These are phyloP conservation scores for Sporothrix variecibatus DNA, from an alignment of 2,329 filamentous ascomycete species.

Conservation along the genomic window DNA sequence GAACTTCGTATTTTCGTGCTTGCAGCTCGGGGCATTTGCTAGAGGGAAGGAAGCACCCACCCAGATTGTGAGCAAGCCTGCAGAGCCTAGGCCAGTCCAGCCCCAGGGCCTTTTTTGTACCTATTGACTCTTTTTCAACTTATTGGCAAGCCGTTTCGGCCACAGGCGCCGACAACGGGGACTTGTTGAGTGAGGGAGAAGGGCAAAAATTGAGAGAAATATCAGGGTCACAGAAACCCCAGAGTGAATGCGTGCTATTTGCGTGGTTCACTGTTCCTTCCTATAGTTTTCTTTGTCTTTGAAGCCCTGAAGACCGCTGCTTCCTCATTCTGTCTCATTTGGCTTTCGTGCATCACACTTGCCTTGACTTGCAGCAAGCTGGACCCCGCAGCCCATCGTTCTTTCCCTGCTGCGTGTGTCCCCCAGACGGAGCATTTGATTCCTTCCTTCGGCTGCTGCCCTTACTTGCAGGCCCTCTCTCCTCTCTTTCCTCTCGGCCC, in stretches of 20 bases:
- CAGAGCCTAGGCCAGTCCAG: slow-evolving; percentile 6
- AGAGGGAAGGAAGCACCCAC: not conserved
- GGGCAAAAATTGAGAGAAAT: not conserved
- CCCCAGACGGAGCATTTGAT: not conserved
- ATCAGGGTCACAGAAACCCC: not conserved
- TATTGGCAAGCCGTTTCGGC: not conserved
- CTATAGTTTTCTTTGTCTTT: not conserved
- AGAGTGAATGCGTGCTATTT: not conserved
- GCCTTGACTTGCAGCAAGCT: not conserved
- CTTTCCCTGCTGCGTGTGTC: not conserved
- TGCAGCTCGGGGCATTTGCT: not conserved
- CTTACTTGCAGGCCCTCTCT: not conserved
- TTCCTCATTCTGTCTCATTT: not conserved
- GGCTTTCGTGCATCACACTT: not conserved
- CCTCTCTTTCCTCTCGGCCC: not conserved
- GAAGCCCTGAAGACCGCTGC: not conserved
- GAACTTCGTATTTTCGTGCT: slow-evolving; percentile 13
- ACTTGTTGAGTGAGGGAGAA: not conserved
- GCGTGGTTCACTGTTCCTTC: not conserved
- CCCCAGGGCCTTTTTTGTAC: not conserved
- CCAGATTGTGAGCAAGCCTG: not conserved
- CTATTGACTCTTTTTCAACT: not conserved
- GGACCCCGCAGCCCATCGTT: not conserved
- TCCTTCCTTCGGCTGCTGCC: not conserved
- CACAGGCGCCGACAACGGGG: not conserved